Base-by-base conservation (phyloP, 331 rosid genomes). In the Arachis monticola region DNA sequence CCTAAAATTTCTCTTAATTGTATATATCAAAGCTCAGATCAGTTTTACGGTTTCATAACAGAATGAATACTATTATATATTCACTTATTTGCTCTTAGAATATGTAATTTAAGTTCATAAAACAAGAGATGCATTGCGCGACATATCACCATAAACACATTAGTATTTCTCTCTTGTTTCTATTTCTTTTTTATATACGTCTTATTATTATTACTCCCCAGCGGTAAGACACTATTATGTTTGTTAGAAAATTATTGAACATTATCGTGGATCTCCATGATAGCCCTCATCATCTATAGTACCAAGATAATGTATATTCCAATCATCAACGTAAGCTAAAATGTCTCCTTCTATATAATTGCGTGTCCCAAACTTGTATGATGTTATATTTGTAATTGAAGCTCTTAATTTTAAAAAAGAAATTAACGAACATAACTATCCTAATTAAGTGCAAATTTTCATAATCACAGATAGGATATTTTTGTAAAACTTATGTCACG, bases 251-350 rank as follows among this genome's bases (percentile, higher is more conserved):
- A 70, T 46, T 10, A 60, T 55, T 55, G 73, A 73, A 60, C 75
- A 44, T 48, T 73, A 67, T 60, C 59, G 74, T 77, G 74, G 85
- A 81, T 87, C 77, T 83, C 80, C 50, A 81, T 51, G 14, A 76
- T 12, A 42, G 69, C 63, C 73, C 51, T 68, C 60, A 58, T 53
- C 50, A 52, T 46, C 72, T 75, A 64, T 17, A 14, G 35, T 47
- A 35, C 6, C 32, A 31, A 48, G 11, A 64, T 64, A 46, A 10
- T 10, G 13, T 65, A 38, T 3, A 58, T 57, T 61, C 11, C 30
- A 55, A 57, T 5, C 6, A n/a, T 22, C 67, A 50, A 51, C 56
- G 69, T 17, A 77, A 66, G 68, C 59, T 17, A 64, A 66, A 67
- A 7, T 68, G 56, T 27, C 14, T 62, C 27, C 45, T 69, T 32